phyloP scores from a whole-genome alignment of 1,284 basidiomycete species.

The Exobasidium rhododendri region DNA sequence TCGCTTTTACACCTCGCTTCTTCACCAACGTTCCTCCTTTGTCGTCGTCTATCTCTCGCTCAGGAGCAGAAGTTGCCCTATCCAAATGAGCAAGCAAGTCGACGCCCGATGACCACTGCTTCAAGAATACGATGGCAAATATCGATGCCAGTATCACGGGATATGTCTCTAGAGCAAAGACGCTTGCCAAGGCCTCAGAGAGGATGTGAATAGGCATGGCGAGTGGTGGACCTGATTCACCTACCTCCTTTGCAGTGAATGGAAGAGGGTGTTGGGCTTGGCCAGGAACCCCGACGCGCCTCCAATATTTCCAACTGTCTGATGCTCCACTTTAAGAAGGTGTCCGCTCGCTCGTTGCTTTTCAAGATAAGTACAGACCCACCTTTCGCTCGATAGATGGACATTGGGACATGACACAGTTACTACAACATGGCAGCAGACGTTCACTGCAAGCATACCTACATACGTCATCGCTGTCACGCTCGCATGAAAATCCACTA shows the following conservation, averaged over 20 bases:
- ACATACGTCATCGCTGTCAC: no score
- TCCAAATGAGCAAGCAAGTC: conserved; percentile 14
- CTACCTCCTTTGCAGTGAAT: no score
- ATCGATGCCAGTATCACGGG: conserved; percentile 2
- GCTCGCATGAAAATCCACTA: conserved; percentile 44
- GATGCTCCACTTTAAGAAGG: no score
- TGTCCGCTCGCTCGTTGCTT: no score
- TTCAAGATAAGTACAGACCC: no score
- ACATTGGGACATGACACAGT: no score
- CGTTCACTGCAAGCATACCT: no score
- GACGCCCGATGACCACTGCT: conserved; percentile 12
- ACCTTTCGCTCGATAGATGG: no score
- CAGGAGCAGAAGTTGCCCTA: background rate
- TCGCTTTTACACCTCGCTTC: conserved; percentile 2
- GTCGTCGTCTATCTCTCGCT: background rate
- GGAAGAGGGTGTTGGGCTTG: no score
- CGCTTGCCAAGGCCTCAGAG: background rate
- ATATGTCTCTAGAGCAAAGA: conserved; percentile 8
- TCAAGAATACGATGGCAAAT: conserved; percentile 7
- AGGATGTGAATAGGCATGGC: conserved; percentile 15
- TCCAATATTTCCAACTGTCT: no score
- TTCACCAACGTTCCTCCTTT: conserved; percentile 3
- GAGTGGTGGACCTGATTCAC: background rate
- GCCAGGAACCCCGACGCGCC: no score
- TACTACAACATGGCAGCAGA: no score